Evolutionary conservation across 257 asterid genomes (phyloP), one percentile per base, ranked within the genome.

Genomic region (Dorcoceras hygrometricum): DNA sequence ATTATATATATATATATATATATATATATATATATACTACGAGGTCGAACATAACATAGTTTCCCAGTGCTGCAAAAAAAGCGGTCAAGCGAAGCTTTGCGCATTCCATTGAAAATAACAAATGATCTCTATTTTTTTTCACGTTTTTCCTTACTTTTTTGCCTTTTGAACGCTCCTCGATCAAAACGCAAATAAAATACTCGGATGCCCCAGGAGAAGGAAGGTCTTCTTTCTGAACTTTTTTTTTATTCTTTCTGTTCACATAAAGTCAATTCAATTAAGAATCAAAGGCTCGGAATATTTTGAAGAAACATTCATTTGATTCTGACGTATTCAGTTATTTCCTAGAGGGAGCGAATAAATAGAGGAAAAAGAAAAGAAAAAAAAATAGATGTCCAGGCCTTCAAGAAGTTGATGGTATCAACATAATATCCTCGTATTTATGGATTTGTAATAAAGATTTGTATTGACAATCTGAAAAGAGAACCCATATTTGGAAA

Each of bases 221-320:
- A 56, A 48, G 25, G 9, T 12, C 14, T 2, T 24, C 31, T 27
- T 63, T 63, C 26, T 46, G 4, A 36, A 43, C 0, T 5, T 43
- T 39, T 29, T 43, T 39, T 29, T 29, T 9, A 29, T 34, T 43
- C 12, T 59, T n/a, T 65, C 73, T 65, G 66, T 36, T 68, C n/a
- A n/a, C 11, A 25, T 7, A 27, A 65, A 65, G 28, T 39, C 23
- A 26, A 9, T 11, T 31, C 23, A 5, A 51, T 70, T 27, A 22
- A 27, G 34, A 75, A 65, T 54, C 72, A 59, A 22, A 27, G 34
- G 71, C 65, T 28, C 72, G 51, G 39, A 58, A 58, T 31, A 16
- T 63, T n/a, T 4, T 19, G 53, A 14, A 43, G 63, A 28, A 63
- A 23, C 18, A 6, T 65, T 10, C 66, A 7, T 53, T 43, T 53